Evolutionary conservation across 768 basidiomycete species (phyloP), one percentile per base, ranked within the genome.

Genomic region (Phaffia australis): DNA sequence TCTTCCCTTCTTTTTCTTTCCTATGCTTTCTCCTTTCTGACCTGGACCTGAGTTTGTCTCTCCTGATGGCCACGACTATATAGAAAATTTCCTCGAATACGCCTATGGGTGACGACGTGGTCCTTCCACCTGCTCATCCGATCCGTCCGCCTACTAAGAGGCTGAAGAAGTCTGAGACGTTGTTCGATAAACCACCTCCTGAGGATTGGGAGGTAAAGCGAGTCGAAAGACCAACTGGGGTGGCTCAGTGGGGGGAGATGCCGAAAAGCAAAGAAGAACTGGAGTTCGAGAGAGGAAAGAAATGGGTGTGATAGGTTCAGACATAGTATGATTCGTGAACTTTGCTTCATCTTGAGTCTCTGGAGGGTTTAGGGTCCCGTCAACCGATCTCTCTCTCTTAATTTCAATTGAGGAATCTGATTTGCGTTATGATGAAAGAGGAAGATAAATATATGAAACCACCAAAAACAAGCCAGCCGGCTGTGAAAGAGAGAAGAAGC

Each of bases 171-270:
- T 56, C 51, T 42, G 32, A 59, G 48, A 62, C 63, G n/a, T 69
- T 66, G 56, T 25, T 63, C 23, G 29, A 42, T n/a, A 27, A 29
- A 25, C 66, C 50, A 51, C 49, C 27, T 7, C 64, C 56, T 50
- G 72, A 71, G 4, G 69, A 69, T 15, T 72, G 71, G 63, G 60
- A 65, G 27, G 70, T 71, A 21, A 71, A 70, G 42, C 65, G 70
- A 54, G 56, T 67, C 0, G 70, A 70, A 15, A 70, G 63, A 4
- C 64, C 64, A 6, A 49, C 51, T 51, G 64, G 64, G 48, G 27
- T 60, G 57, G 64, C 64, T 25, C 57, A 65, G 64, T 65, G 64
- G 64, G 64, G 64, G 3, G 56, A 65, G 49, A 51, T 35, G n/a
- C 64, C 64, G 49, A 32, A n/a, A 57, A 65, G 29, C 23, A 27